A percentile compares a stretch with the other conserved stretches of the same genome.
Conservation (phyloP, 2,329 filamentous ascomycete species). For the Nemania sp. region DNA sequence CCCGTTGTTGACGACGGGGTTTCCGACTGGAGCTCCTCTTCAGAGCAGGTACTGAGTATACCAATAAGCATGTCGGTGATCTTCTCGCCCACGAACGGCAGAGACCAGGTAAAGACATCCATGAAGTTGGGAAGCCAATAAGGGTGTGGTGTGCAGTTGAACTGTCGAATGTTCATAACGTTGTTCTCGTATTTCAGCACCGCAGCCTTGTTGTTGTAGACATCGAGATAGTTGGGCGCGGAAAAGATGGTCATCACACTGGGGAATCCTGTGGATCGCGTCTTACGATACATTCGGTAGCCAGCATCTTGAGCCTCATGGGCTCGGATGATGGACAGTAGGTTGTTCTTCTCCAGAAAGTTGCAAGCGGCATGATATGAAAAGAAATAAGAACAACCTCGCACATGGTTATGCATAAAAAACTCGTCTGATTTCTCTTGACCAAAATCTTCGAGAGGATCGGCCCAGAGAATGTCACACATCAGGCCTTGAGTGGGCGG, state of each 20-base stretch:
- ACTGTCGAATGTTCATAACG: constrained; percentile 99
- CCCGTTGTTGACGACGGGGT: constrained; percentile 71
- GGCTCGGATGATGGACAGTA: constrained; percentile 93
- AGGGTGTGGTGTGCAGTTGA: constrained; percentile 98
- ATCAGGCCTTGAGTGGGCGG: constrained; percentile 96
- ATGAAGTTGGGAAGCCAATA: constrained; percentile 99
- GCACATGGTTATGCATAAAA: constrained; percentile 97
- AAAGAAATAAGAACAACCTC: constrained; percentile 99
- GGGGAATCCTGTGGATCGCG: constrained; percentile 94
- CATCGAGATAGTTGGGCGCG: constrained; percentile 96
- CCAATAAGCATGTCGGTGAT: constrained; percentile 99
- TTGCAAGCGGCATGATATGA: constrained; percentile 96
- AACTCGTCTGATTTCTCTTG: constrained; percentile 98
- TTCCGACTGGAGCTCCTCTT: constrained; percentile 94
- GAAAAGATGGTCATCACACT: constrained; percentile 99
- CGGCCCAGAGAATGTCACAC: constrained; percentile 99
- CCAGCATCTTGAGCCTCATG: constrained; percentile 98
- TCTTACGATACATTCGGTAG: constrained; percentile 99
- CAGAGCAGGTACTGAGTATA: constrained; percentile 98
- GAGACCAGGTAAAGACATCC: constrained; percentile 99
- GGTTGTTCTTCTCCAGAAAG: constrained; percentile 98
- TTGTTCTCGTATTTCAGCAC: constrained; percentile 99
- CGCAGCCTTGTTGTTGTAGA: constrained; percentile 99
- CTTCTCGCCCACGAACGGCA: constrained; percentile 98
- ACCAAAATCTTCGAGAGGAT: constrained; percentile 96